Evolutionary conservation across 306 rosid genomes (phyloP), one percentile per base, ranked within the genome.

Genomic region (Pyrus communis): DNA sequence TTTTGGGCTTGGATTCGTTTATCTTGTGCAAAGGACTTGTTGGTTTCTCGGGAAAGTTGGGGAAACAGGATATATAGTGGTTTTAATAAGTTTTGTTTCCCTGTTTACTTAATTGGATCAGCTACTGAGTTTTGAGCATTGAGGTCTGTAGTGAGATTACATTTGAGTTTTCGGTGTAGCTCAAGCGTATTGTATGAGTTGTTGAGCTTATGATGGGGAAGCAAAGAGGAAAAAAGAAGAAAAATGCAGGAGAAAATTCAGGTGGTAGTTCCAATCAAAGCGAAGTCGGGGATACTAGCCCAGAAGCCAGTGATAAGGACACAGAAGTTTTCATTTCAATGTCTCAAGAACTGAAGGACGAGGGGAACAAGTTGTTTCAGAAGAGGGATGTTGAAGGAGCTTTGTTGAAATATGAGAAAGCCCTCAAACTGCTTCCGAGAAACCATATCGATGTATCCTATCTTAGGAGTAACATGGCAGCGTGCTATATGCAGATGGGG

Each of bases 401-500:
- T 52, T 55, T 95, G 85, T 45, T 82, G 70, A 92, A 88, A 73
- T 95, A 92, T 66, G 96, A 92, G 76, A 95, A 89, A 86, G 96
- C 96, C 43, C 81, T 95, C 68, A 90, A 83, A 77, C 81, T 92
- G 77, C 96, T 95, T 81, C 96, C 97, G 1, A 89, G 28, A 57
- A 86, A 85, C 79, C 98, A 95, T 81, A 79, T 86, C 49, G 97
- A 95, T 76, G 93, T 92, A 43, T 84, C 97, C 57, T 79, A 91
- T 87, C 89, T 95, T 76, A 85, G 96, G 78, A 92, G 98, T 83
- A 89, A 92, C 82, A 84, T 90, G 85, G 97, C 98, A 1, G 90
- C 98, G 1, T 95, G 98, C 82, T 95, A 86, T 77, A 95, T 95
- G 97, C 98, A 95, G 86, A 86, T 92, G 95, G 98, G 97, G 75